These are phyloP conservation scores for Myochromella boudieri DNA, from an alignment of 768 basidiomycete species.

Conservation along the genomic window DNA sequence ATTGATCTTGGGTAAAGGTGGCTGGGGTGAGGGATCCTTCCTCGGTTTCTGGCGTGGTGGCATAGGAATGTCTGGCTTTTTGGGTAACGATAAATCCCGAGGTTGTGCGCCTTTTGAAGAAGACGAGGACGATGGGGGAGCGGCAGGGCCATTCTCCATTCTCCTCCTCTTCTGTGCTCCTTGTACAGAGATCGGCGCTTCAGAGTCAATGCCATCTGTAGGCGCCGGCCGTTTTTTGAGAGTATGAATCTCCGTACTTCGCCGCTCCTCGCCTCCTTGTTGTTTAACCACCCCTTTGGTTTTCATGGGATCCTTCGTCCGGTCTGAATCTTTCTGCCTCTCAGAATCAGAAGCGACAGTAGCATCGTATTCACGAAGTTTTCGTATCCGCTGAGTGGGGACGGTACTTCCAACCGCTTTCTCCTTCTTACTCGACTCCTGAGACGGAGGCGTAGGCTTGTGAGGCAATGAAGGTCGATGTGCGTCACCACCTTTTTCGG, in stretches of 20 bases:
- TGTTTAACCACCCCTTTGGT: conserved; percentile 4
- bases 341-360: conserved; percentile 20
- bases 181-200: conserved; percentile 16
- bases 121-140: conserved; percentile 13
- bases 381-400: conserved; percentile 15
- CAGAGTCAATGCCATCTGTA: conserved; percentile 31
- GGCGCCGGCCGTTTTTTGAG: conserved; percentile 41
- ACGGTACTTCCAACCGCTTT: conserved; percentile 18
- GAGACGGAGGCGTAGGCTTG: conserved; percentile 30
- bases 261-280: conserved; percentile 9
- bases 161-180: conserved; percentile 41
- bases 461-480: conserved; percentile 25
- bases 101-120: conserved; percentile 16
- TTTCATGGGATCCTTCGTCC: conserved; percentile 19
- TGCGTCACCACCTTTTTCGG: conserved; percentile 22
- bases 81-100: conserved; percentile 30
- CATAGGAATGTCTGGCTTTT: conserved; percentile 33
- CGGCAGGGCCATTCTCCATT: conserved; percentile 31
- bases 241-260: conserved; percentile 17
- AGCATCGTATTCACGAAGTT: conserved; percentile 14
- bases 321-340: conserved; percentile 19
- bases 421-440: conserved; percentile 22
- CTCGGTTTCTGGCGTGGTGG: conserved; percentile 33
- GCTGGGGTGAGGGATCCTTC: conserved; percentile 35
- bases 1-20: conserved; percentile 20